Base-by-base conservation (phyloP, 192 early-diverging fungal genomes). In the Spizellomyces sp. region DNA sequence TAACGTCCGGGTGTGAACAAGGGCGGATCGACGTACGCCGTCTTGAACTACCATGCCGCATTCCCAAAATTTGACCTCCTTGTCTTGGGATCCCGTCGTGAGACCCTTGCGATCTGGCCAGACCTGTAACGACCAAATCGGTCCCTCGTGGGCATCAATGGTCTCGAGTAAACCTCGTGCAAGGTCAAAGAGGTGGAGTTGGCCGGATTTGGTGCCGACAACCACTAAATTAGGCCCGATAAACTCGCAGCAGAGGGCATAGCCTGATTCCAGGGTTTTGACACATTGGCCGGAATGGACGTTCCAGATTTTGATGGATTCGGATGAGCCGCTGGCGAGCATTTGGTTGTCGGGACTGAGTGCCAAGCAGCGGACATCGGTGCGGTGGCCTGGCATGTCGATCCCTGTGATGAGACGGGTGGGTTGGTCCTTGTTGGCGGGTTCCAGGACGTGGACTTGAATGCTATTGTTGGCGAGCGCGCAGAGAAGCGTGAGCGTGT, bases 1-100 rank as follows among this genome's bases (percentile, higher is more conserved):
- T 45, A 99, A 85, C 9, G 96, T 97, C 67, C 95, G 90, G 69
- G 87, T 88, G 62, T 97, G 96, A 45, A 87, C 83, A 66, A 95
- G 81, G 0, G 94, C 91, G 48, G 95, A 83, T 17, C 89, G 81
- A 52, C 89, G 89, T 17, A 54, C 41, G 21, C 64, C 54, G 27
- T 36, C 27, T 17, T 50, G 43, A 19, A 55, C 64, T 22, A 91
- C 78, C 71, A 96, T 86, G 70, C 90, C 90, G 77, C 98, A 93
- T 77, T 94, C 92, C 96, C 96, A 99, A 76, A 99, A 98, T 83
- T 96, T 98, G 70, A 99, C 94, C 63, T 92, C 87, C 73, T 97
- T 94, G 80, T 98, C 97, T 7, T 91, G 94, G 64, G 90, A 90
- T 36, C 96, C 97, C 1, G 97, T 95, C 42, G 90, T 90, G 43